A percentile compares a stretch with the other conserved stretches of the same genome.
Conservation (phyloP, 1,139 yeast species). For the Pichia kudriavzevii region DNA sequence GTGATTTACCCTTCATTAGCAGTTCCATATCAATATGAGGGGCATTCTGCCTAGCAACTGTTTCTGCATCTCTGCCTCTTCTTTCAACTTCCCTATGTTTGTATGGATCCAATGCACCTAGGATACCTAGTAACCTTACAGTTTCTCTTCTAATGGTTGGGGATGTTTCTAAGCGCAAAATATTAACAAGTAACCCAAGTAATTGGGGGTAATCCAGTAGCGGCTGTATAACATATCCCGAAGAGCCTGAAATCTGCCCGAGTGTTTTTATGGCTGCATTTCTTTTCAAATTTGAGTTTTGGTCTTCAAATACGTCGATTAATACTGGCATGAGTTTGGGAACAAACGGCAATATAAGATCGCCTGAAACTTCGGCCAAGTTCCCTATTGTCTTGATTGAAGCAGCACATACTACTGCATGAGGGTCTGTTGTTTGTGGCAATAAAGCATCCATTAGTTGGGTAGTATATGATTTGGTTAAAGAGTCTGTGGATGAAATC, state of each 20-base stretch:
- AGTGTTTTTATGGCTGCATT: slow-evolving; percentile 84
- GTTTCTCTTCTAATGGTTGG: slow-evolving; percentile 75
- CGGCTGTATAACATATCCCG: slow-evolving; percentile 95
- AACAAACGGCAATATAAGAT: slow-evolving; percentile 66
- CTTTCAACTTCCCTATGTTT: slow-evolving; percentile 89
- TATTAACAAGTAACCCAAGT: slow-evolving; percentile 71
- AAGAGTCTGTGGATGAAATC: slow-evolving; percentile 68
- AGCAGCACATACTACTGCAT: slow-evolving; percentile 75
- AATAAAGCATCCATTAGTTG: slow-evolving; percentile 81
- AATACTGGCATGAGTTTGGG: slow-evolving; percentile 79
- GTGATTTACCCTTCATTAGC: slow-evolving; percentile 89
- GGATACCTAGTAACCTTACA: slow-evolving; percentile 78
- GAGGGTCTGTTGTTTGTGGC: slow-evolving; percentile 64
- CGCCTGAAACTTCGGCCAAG: slow-evolving; percentile 81
- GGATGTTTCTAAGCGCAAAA: slow-evolving; percentile 73
- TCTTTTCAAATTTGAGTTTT: slow-evolving; percentile 75
- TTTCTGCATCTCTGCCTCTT: slow-evolving; percentile 46
- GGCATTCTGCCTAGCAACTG: slow-evolving; percentile 71
- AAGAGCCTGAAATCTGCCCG: slow-evolving; percentile 82
- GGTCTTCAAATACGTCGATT: slow-evolving; percentile 84
- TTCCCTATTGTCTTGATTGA: slow-evolving; percentile 89
- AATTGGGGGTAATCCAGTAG: slow-evolving; percentile 85
- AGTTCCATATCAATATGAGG: slow-evolving; percentile 87
- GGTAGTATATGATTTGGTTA: slow-evolving; percentile 82
- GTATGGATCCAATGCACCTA: slow-evolving; percentile 96